Conservation (phyloP, 2,329 filamentous ascomycete species). For the Bipolaris sorokiniana region DNA sequence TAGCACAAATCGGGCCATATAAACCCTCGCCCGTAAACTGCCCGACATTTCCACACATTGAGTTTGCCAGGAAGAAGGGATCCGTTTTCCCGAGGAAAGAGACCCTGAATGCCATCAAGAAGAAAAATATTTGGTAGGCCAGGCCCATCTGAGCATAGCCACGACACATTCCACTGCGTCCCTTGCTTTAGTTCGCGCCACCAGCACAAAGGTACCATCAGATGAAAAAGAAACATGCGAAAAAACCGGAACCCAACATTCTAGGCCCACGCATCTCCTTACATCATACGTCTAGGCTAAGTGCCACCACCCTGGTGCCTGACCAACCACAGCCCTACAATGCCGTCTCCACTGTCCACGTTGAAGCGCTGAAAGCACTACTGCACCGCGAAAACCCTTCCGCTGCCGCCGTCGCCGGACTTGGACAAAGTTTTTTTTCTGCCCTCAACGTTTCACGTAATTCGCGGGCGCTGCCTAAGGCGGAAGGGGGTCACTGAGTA, state of each 20-base stretch:
- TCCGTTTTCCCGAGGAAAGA: not conserved
- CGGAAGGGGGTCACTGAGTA: not conserved
- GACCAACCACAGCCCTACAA: conserved; percentile 18
- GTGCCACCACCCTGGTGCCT: not conserved
- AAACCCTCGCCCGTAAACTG: not conserved
- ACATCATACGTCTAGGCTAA: conserved; percentile 6
- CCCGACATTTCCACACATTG: not conserved
- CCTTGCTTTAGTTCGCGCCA: not conserved
- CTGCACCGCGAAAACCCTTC: conserved; percentile 14
- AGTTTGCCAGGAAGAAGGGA: not conserved
- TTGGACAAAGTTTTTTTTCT: conserved; percentile 6
- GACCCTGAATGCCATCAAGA: not conserved
- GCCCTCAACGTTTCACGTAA: conserved; percentile 1
- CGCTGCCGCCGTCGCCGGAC: conserved; percentile 12
- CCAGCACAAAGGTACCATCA: conserved; percentile 1
- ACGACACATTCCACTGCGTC: not conserved
- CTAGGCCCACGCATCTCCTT: not conserved
- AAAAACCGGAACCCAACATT: not conserved
- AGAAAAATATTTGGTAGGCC: not conserved
- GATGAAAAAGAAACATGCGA: conserved; percentile 1
- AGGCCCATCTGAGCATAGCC: not conserved
- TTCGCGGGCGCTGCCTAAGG: conserved; percentile 1
- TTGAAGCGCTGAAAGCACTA: conserved; percentile 6
- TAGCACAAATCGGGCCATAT: not conserved
- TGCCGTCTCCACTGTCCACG: conserved; percentile 2